Evolutionary conservation across 306 rosid genomes (phyloP), one percentile per base, ranked within the genome.

Genomic region (Gynostemma pentaphyllum): DNA sequence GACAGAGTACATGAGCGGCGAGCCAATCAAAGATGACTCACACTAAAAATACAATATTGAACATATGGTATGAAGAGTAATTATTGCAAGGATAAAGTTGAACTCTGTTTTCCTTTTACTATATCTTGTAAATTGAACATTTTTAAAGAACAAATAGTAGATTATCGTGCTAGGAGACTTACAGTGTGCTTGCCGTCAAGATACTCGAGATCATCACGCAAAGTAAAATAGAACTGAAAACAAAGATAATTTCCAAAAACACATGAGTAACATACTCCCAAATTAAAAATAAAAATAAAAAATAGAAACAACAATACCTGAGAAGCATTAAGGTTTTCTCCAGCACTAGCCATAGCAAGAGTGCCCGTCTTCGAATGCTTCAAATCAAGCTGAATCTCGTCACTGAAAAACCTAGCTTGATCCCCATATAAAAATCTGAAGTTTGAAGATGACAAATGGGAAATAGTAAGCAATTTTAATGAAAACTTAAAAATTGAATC

Each of bases 301-400:
- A 32, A 29, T 7, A 8, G 4, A 39, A 53, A 42, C 36, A 65
- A 62, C 10, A 15, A 65, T 75, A 91, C 97, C 95, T 91, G 96
- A 65, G 98, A 91, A 69, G 98, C 98, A 82, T 91, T 91, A 47
- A 91, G 83, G 74, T 91, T 87, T 80, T 87, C 95, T 62, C 98
- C 98, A 2, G 88, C 98, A 77, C 96, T 87, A 32, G 97, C 97
- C 96, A 91, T 91, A 68, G 96, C 82, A 80, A 91, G 71, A 1
- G 92, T 88, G 60, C 94, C 98, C 4, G 80, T 84, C 82, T 84
- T 92, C 9, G 96, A 70, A 82, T 92, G 98, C 85, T 92, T 92
- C 69, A 92, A 81, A 79, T 88, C 95, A 37, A 82, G 82, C 69
- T 81, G 88, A 81, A 86, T 78, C 79, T 88, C 96, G 27, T 92